Evolutionary conservation across 2,329 filamentous ascomycete species (phyloP).

Genomic region (Tympanopsis confertula): DNA sequence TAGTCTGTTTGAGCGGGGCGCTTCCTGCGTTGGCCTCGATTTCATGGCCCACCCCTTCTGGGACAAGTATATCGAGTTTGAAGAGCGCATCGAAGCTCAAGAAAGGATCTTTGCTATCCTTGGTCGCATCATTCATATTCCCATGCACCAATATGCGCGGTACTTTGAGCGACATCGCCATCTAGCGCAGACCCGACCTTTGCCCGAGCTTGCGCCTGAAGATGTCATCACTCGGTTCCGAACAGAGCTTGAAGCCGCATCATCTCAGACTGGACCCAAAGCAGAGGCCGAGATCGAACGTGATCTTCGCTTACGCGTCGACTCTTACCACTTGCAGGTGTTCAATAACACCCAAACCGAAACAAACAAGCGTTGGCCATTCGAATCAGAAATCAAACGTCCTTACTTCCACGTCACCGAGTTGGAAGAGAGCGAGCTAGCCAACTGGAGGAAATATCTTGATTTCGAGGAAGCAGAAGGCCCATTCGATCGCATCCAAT

Average conservation of each 20-base stretch:
- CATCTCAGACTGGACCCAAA: slow-evolving; percentile 38
- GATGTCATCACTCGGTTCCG: slow-evolving; percentile 60
- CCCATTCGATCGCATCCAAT: slow-evolving; percentile 61
- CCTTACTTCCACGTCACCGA: slow-evolving; percentile 96
- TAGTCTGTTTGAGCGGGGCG: slow-evolving; percentile 87
- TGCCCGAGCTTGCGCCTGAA: slow-evolving; percentile 60
- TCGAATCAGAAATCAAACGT: slow-evolving; percentile 86
- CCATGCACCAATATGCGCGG: slow-evolving; percentile 87
- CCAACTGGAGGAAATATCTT: slow-evolving; percentile 90
- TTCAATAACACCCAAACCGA: slow-evolving; percentile 77
- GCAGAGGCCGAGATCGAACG: slow-evolving; percentile 72
- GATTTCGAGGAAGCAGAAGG: slow-evolving; percentile 88
- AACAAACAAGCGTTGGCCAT: slow-evolving; percentile 87
- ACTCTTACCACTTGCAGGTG: slow-evolving; percentile 67
- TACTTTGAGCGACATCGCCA: slow-evolving; percentile 87
- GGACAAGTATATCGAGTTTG: slow-evolving; percentile 98
- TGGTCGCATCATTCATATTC: slow-evolving; percentile 72
- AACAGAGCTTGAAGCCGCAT: slow-evolving; percentile 60
- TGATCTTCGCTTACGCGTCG: slow-evolving; percentile 69
- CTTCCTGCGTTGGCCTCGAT: slow-evolving; percentile 75
- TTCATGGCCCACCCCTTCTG: slow-evolving; percentile 93
- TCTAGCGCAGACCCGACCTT: slow-evolving; percentile 60
- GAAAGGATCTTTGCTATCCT: slow-evolving; percentile 80
- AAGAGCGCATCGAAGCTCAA: slow-evolving; percentile 74
- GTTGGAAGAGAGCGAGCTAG: slow-evolving; percentile 71